Evolutionary conservation across 306 rosid species (phyloP).

Genomic region (Alnus glutinosa): DNA sequence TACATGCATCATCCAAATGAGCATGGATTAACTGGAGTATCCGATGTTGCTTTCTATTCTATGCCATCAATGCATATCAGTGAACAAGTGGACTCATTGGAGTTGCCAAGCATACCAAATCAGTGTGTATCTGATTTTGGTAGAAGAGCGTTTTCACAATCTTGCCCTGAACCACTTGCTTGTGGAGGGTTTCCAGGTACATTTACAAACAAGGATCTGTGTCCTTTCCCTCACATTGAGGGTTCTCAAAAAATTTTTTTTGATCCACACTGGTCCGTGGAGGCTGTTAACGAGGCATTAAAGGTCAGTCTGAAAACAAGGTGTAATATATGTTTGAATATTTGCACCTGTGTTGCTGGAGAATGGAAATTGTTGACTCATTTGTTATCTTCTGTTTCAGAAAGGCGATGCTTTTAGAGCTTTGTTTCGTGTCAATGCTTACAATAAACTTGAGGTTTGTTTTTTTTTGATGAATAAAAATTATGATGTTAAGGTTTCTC

Average conservation of each 20-base stretch:
- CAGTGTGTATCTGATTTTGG: constrained; percentile 22
- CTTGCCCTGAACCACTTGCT: constrained; percentile 33
- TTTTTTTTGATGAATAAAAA: neutral
- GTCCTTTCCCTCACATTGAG: constrained; percentile 35
- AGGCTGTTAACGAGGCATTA: constrained; percentile 60
- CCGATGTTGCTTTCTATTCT: constrained; percentile 42
- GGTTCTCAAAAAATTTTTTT: constrained; percentile 38
- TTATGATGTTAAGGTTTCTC: neutral
- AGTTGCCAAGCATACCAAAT: constrained; percentile 28
- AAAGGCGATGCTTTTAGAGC: constrained; percentile 73
- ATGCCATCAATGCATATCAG: constrained; percentile 47
- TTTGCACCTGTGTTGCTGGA: neutral
- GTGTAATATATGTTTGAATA: neutral
- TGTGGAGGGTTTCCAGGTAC: constrained; percentile 33
- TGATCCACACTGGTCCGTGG: constrained; percentile 69
- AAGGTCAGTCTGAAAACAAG: constrained; percentile 51
- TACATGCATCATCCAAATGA: constrained; percentile 28
- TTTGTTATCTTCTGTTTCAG: constrained; percentile 51
- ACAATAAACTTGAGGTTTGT: constrained; percentile 78
- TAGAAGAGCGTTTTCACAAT: constrained; percentile 32
- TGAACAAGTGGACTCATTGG: constrained; percentile 30
- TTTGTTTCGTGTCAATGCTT: constrained; percentile 75
- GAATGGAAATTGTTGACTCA: neutral
- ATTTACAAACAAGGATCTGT: constrained; percentile 33
- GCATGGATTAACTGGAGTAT: constrained; percentile 33